Evolutionary conservation across 2,329 filamentous ascomycete genomes (phyloP), one percentile per base, ranked within the genome.

Genomic region (Colletotrichum chlorophyti): DNA sequence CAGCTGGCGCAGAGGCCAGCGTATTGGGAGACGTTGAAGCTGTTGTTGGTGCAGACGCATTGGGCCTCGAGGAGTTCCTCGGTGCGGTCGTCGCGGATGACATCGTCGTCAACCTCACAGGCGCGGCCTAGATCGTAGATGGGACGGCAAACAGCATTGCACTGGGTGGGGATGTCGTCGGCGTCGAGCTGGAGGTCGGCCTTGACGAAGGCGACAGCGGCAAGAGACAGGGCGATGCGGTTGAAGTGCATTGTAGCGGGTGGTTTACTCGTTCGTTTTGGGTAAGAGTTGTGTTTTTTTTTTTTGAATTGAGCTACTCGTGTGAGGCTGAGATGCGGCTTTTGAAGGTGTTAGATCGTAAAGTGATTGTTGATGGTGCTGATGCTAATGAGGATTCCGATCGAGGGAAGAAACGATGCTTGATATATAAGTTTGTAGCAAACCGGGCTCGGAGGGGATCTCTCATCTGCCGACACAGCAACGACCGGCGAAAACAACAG

Each of bases 41-140:
- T 74, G 45, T 67, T 60, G 68, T 79, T 74, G 62, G 72, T 72
- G 69, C 76, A 76, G 49, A 77, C 63, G 60, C 76, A 78, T 63
- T 77, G 73, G 11, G 64, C 66, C 66, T 72, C 68, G 48, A 76
- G 72, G 15, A 68, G 70, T 40, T 74, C 65, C 64, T 77, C 73
- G 27, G 68, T 63, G 21, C 66, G 68, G 65, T 74, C 64, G 34
- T 60, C 70, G 15, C 61, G 65, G 51, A 69, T 65, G 37, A 66
- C 41, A 37, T 65, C 62, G 40, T 65, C 60, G 38, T 64, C 41
- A 26, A 65, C 51, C 32, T 63, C 41, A 46, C 63, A 65, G 35
- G 52, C 40, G n/a, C 38, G 35, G 24, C 58, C 58, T 37, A 65
- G 63, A 15, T 40, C 29, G 26, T 31, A 41, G 52, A 65, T 41